Base-by-base conservation (phyloP, 2,329 filamentous ascomycete species). In the Talaromyces sp. region DNA sequence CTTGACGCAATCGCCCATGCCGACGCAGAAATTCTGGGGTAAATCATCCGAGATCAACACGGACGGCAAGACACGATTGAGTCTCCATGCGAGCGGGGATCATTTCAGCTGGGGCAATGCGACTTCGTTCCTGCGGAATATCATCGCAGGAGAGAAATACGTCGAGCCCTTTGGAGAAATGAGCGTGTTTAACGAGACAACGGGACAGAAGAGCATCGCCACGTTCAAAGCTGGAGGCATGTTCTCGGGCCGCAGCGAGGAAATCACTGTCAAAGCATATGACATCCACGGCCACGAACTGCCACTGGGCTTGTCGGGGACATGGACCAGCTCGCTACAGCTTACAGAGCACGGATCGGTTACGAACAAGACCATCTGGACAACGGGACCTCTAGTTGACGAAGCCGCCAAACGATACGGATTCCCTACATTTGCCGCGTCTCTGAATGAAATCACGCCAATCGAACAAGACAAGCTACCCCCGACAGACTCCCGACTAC, bases 131-230 rank as follows among this genome's bases (percentile, higher is more conserved):
- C 78, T 99, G 59, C 87, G 95, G 55, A 99, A 99, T 73, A 92
- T 99, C 58, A 96, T 99, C 60, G 93, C 96, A 69, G 95, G 95
- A 44, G 95, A 99, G 76, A 99, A 98, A 77, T 99, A 99, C 72
- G 87, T 98, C 13, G 95, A 99, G 77, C 95, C 95, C 0, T 91
- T 96, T 0, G 93, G 93, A 53, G 91, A 85, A 51, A 95, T 98
- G 91, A 87, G 88, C 27, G 85, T 99, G 36, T 79, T 85, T 66
- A 93, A 93, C 73, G 95, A 99, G 70, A 89, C 84, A 5, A 92
- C 88, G 0, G 92, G 93, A 8, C 87, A 90, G 66, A 93, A 91
- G 72, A 91, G 92, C 1, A 82, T 88, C n/a, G 86, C 92, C 54
- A 92, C 93, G 61, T 99, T 99, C 80, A 96, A 95, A 73, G 86